Percentiles rank a stretch among this genome's conserved stretches.
Conservation (phyloP, 2,329 filamentous ascomycete species). For the Aspergillus eucalypticola region DNA sequence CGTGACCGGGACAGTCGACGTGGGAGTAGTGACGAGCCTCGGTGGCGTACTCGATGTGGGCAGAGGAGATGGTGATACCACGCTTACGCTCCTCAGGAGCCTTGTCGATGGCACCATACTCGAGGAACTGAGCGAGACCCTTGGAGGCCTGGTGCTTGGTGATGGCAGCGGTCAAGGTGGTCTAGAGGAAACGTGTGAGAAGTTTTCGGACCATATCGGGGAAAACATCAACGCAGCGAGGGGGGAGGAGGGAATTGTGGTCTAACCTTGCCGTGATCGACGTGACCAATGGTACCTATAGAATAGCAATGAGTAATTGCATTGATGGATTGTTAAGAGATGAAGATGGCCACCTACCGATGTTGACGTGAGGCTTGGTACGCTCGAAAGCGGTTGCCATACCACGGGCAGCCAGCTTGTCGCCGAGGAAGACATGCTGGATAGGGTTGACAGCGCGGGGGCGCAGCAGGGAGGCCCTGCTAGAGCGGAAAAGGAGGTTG, state of each 20-base stretch:
- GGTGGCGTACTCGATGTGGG: conserved; percentile 98
- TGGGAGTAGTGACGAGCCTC: conserved; percentile 95
- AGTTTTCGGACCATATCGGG: conserved; percentile 12
- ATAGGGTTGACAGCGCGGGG: conserved; percentile 73
- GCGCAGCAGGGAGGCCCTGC: conserved; percentile 70
- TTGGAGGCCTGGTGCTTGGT: conserved; percentile 97
- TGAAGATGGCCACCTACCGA: conserved; percentile 63
- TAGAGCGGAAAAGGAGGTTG: conserved; percentile 78
- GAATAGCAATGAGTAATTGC: neutral
- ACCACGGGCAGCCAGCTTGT: conserved; percentile 51
- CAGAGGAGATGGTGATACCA: conserved; percentile 98
- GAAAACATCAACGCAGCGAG: neutral
- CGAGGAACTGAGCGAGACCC: conserved; percentile 89
- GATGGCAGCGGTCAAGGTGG: conserved; percentile 96
- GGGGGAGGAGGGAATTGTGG: conserved; percentile 9
- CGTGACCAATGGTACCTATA: conserved; percentile 92
- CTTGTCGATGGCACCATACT: conserved; percentile 98
- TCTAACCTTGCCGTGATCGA: conserved; percentile 96
- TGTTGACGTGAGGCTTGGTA: conserved; percentile 96
- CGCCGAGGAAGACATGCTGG: conserved; percentile 56
- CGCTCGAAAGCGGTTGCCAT: conserved; percentile 74
- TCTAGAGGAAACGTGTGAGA: conserved; percentile 57
- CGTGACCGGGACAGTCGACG: conserved; percentile 99
- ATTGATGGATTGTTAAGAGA: neutral
- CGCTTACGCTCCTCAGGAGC: conserved; percentile 98